Evolutionary conservation across 768 basidiomycete genomes (phyloP).

Genomic region (Rickenella mellea): DNA sequence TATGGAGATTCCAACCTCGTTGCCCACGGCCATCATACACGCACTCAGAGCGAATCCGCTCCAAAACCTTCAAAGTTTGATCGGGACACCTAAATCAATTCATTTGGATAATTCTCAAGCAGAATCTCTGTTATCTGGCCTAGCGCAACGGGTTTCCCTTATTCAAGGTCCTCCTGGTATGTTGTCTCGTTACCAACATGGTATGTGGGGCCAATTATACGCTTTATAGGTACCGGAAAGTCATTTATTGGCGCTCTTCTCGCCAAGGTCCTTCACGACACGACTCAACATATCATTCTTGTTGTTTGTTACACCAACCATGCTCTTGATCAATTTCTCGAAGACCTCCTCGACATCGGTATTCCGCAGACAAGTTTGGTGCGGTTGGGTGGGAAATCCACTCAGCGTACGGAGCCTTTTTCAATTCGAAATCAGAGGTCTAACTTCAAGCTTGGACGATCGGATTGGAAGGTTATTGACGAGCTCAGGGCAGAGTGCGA

Average conservation of each 20-base stretch:
- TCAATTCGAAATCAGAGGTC: conserved; percentile 30
- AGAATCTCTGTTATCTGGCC: conserved; percentile 34
- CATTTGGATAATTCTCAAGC: conserved; percentile 43
- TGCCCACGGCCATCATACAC: conserved; percentile 16
- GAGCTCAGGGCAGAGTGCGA: conserved; percentile 17
- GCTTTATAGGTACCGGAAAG: conserved; percentile 75
- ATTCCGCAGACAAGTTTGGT: conserved; percentile 42
- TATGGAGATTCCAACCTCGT: conserved; percentile 7
- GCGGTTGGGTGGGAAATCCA: conserved; percentile 50
- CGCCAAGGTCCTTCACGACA: conserved; percentile 48
- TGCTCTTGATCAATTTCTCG: conserved; percentile 62
- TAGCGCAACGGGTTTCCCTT: conserved; percentile 47
- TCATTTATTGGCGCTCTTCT: conserved; percentile 64
- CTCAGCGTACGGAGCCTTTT: conserved; percentile 33
- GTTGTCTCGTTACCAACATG: conserved; percentile 10
- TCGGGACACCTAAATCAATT: conserved; percentile 30
- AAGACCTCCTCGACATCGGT: conserved; percentile 50
- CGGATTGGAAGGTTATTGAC: conserved; percentile 35
- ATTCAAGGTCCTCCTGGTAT: conserved; percentile 68
- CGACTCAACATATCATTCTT: conserved; percentile 40
- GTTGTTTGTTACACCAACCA: conserved; percentile 73
- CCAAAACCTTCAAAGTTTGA: conserved; percentile 29
- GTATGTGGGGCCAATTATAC: background rate
- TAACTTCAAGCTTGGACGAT: conserved; percentile 15
- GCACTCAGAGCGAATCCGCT: conserved; percentile 21